Evolutionary conservation across 345 rosid species (phyloP), one percentile per base, ranked within the genome.

Genomic region (Salix caprea): DNA sequence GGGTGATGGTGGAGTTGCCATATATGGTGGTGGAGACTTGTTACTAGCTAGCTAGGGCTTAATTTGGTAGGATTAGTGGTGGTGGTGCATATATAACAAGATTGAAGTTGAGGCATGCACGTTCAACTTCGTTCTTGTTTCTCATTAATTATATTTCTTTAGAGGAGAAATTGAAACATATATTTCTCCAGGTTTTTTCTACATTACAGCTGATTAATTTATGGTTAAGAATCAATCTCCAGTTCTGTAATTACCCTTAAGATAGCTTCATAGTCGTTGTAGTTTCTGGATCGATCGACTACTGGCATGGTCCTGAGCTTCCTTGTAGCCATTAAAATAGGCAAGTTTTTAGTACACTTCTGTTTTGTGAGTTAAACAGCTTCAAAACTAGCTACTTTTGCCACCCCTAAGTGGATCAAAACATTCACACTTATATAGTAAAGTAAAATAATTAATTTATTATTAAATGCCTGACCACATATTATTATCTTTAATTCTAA

Each of bases 41-140:
- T 23, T n/a, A 58, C 14, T 58, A 13, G 11, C 64, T 36, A 65
- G 56, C 39, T 36, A 36, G 74, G 65, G 50, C 39, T 37, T 37
- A 39, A 26, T 13, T 32, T 21, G 2, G 65, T n/a, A 24, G 6
- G 37, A 16, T 28, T 54, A 6, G 58, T 64, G 56, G 3, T 21
- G 28, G 42, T 21, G 39, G 5, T 18, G 65, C 30, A 73, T 28
- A 54, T n/a, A 46, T 1, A 2, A 11, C 2, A 5, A 36, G 37
- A 15, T 5, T n/a, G 52, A 36, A 50, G 75, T 32, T 77, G 23
- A 61, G 76, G 76, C 28, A 64, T 72, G 76, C 80, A 77, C 80
- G 72, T 72, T 24, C 37, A 18, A 10, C 64, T 23, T 9, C 24
- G 74, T 1, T 58, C 28, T 58, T 58, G 46, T 11, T 42, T 42